phyloP scores from a whole-genome alignment of 495 filamentous ascomycete genomes.

The Penicillium subrubescens region DNA sequence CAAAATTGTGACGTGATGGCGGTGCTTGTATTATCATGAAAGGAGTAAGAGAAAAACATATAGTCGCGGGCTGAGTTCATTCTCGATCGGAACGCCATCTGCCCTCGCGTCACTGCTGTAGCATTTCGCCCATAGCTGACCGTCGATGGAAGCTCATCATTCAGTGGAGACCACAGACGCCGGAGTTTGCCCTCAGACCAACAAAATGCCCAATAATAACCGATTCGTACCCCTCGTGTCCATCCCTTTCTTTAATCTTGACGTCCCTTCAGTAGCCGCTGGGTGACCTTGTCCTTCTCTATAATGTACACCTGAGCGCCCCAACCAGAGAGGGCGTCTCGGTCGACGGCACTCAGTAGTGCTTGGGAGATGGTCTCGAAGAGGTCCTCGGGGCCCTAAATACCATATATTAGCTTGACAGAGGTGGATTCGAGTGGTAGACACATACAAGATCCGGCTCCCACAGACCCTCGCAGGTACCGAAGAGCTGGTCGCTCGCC shows the following conservation, averaged over 20 bases:
- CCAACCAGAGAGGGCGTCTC: constrained; percentile 96
- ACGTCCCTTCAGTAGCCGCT: constrained; percentile 92
- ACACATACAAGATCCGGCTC: constrained; percentile 86
- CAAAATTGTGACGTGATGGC: constrained; percentile 32
- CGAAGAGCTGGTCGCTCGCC: constrained; percentile 94
- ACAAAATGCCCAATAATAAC: constrained; percentile 32
- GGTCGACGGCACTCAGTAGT: constrained; percentile 92
- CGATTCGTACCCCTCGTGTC: constrained; percentile 12
- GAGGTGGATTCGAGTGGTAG: not conserved
- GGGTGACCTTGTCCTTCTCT: constrained; percentile 99
- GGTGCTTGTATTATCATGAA: constrained; percentile 36
- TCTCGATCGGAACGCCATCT: constrained; percentile 15
- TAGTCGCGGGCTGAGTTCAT: constrained; percentile 16
- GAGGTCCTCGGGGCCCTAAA: constrained; percentile 83
- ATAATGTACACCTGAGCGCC: constrained; percentile 98
- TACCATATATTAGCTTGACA: constrained; percentile 26
- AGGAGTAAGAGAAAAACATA: constrained; percentile 29
- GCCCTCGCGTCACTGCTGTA: constrained; percentile 21
- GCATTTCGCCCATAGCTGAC: constrained; percentile 21
- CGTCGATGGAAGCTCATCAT: constrained; percentile 31
- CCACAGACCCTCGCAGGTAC: constrained; percentile 98
- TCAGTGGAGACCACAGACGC: constrained; percentile 37
- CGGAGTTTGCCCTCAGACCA: constrained; percentile 30
- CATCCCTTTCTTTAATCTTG: constrained; percentile 55
- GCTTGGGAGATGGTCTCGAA: constrained; percentile 99